These are phyloP conservation scores for Umbilicus rupestris DNA, from an alignment of 164 flowering plant species.

Conservation along the genomic window DNA sequence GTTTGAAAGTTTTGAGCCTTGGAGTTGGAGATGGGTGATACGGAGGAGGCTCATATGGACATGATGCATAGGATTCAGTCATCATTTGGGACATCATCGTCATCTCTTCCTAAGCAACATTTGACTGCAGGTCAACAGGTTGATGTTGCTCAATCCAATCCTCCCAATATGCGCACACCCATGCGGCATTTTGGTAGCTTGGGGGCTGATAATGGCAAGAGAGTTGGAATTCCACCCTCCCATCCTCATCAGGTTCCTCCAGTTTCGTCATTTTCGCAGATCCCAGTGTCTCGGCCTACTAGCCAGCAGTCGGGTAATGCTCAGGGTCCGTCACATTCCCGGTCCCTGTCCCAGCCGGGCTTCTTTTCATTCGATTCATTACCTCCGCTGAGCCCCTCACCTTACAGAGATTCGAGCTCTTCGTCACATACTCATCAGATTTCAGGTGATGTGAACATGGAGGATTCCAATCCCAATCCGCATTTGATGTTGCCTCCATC, in stretches of 20 bases:
- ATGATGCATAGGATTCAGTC: constrained; percentile 5
- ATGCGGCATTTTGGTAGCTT: neutral
- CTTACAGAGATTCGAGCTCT: constrained; percentile 4
- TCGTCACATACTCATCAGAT: neutral
- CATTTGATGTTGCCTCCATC: neutral
- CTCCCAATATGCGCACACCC: neutral
- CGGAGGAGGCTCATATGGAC: constrained; percentile 5
- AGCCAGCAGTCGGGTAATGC: neutral
- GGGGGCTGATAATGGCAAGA: neutral
- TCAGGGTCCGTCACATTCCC: neutral
- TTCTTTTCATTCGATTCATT: constrained; percentile 1
- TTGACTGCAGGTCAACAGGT: neutral
- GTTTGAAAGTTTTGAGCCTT: neutral
- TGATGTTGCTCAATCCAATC: constrained; percentile 1
- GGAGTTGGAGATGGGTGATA: constrained; percentile 4
- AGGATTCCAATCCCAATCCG: neutral
- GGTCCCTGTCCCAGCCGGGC: constrained; percentile 5
- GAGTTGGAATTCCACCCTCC: constrained; percentile 7
- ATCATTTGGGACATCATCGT: constrained; percentile 5
- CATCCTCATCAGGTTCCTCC: constrained; percentile 8
- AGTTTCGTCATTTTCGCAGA: neutral
- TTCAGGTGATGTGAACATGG: constrained; percentile 6
- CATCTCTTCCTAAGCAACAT: neutral
- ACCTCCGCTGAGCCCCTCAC: constrained; percentile 7
- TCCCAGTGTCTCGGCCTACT: neutral